Evolutionary conservation across 1,139 yeast genomes (phyloP).

Genomic region (Suhomyces maxii): DNA sequence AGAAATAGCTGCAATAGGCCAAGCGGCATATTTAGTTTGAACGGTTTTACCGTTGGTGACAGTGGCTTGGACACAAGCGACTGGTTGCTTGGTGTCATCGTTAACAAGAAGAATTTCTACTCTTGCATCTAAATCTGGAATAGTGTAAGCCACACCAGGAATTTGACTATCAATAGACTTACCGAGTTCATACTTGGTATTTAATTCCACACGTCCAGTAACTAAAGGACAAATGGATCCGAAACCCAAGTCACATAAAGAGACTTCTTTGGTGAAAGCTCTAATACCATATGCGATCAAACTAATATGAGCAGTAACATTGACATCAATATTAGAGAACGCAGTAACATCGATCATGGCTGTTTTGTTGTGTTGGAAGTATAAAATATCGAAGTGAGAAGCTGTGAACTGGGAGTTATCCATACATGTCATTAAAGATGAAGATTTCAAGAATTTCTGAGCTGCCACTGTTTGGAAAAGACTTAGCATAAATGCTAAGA

Average conservation of each 20-base stretch:
- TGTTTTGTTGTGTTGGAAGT: slow-evolving; percentile 62
- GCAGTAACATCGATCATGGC: slow-evolving; percentile 74
- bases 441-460: slow-evolving; percentile 45
- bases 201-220: slow-evolving; percentile 82
- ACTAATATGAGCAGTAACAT: slow-evolving; percentile 65
- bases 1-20: slow-evolving; percentile 95
- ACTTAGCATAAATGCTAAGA: slow-evolving; percentile 3
- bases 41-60: slow-evolving; percentile 90
- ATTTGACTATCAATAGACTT: slow-evolving; percentile 48
- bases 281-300: slow-evolving; percentile 85
- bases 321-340: slow-evolving; percentile 73
- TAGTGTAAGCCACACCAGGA: slow-evolving; percentile 82
- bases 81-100: slow-evolving; percentile 43
- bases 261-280: slow-evolving; percentile 53
- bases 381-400: slow-evolving; percentile 75
- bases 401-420: slow-evolving; percentile 86
- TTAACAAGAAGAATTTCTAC: slow-evolving; percentile 72
- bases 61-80: slow-evolving; percentile 93
- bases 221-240: slow-evolving; percentile 73
- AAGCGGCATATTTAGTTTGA: slow-evolving; percentile 88
- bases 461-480: slow-evolving; percentile 18
- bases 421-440: slow-evolving; percentile 93
- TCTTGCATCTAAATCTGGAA: slow-evolving; percentile 93
- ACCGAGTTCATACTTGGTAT: slow-evolving; percentile 50
- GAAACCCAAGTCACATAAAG: slow-evolving; percentile 59